A percentile compares a stretch with the other conserved stretches of the same genome.
Conservation (phyloP, 305 asterid species). For the Rubia balearica region DNA sequence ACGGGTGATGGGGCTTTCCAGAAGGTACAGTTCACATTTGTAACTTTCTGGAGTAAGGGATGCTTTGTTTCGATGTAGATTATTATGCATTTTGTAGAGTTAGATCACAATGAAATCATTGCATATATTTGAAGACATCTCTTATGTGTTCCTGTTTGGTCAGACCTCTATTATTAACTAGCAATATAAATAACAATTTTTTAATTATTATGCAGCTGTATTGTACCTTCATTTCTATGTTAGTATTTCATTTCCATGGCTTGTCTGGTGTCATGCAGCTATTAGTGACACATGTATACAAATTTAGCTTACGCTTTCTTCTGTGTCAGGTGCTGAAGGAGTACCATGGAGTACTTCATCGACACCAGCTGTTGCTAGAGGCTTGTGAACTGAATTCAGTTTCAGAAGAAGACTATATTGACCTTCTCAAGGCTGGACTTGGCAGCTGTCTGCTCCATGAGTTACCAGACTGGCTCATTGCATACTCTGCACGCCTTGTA, state of each 20-base stretch:
- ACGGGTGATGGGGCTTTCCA: slow-evolving; percentile 96
- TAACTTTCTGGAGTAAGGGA: slow-evolving; percentile 8
- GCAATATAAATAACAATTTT: neutral
- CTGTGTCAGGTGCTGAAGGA: slow-evolving; percentile 68
- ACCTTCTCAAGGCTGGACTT: slow-evolving; percentile 88
- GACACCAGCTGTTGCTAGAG: slow-evolving; percentile 74
- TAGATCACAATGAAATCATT: neutral
- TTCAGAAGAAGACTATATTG: slow-evolving; percentile 92
- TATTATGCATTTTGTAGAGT: neutral
- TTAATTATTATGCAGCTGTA: neutral
- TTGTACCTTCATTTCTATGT: neutral
- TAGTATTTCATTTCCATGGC: neutral
- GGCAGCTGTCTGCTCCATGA: slow-evolving; percentile 99
- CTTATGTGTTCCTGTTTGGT: neutral
- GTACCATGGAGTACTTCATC: slow-evolving; percentile 81
- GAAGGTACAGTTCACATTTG: slow-evolving; percentile 46
- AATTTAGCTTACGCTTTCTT: slow-evolving; percentile 2
- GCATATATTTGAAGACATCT: neutral
- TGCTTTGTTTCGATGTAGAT: neutral
- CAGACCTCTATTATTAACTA: neutral
- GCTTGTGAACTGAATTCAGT: slow-evolving; percentile 87
- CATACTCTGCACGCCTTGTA: slow-evolving; percentile 90
- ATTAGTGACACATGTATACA: neutral
- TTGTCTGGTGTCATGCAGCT: neutral
- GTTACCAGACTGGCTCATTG: slow-evolving; percentile 91